Evolutionary conservation across 1,139 yeast species (phyloP), one percentile per base, ranked within the genome.

Genomic region (Keqinozyma sinolaborantium): DNA sequence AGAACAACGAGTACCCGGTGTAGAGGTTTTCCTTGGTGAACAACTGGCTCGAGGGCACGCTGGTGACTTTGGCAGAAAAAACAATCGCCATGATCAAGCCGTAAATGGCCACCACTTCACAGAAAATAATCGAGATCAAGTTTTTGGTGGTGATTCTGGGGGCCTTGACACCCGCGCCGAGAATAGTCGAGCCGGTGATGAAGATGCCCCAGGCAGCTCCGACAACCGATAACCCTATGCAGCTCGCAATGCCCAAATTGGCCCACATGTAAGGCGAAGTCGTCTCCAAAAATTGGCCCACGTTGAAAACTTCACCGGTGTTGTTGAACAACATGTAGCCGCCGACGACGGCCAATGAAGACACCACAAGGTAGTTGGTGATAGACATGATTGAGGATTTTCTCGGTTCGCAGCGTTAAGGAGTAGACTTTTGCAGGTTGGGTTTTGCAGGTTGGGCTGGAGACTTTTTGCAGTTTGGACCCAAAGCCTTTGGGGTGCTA

Each of bases 131-230:
- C 34, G 95, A 83, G 41, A 94, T 94, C 58, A 94, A 76, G 61
- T 92, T 92, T 71, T 94, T 94, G 40, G 99, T 94, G 29, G 97
- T 90, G 57, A 94, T 94, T 56, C 97, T 72, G 30, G 98, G 98
- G 4, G 95, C 92, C 58, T 86, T 86, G 40, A 94, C 97, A 65
- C 98, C 98, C 4, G 98, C 98, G 46, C 99, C 99, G 40, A 94
- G 65, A 47, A 94, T 86, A 25, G 96, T 80, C 2, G 97, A 73
- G 25, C 99, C 99, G 1, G 97, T 92, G 40, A 94, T 77, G 59
- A 92, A 94, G 45, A 94, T 94, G 42, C 99, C 99, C 97, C 98
- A 92, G 9, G 98, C 98, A 13, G 98, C 98, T 27, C 98, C 99
- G 29, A 90, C 83, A 13, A 94, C 97, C 34, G 95, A 82, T 40